These are phyloP conservation scores for Triticum monococcum DNA, from an alignment of 176 grass and related monocot species.

Conservation along the genomic window DNA sequence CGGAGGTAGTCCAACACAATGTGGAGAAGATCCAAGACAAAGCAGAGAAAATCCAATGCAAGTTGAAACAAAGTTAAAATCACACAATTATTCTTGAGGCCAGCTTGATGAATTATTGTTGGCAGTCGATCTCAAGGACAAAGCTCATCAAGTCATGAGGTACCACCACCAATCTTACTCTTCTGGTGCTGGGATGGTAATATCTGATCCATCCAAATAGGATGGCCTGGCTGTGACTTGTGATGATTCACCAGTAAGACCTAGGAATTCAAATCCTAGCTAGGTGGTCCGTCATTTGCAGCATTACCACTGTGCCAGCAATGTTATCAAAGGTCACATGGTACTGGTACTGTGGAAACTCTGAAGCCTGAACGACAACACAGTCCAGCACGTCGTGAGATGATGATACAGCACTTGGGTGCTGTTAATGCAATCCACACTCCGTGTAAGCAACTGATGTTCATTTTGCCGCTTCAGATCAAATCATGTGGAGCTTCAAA, in stretches of 20 bases:
- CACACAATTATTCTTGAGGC: conserved; percentile 17
- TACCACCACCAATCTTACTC: conserved; percentile 10
- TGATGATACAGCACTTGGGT: not conserved
- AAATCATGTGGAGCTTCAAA: conserved; percentile 34
- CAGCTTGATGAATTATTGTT: conserved; percentile 24
- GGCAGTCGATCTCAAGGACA: conserved; percentile 14
- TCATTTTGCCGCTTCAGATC: conserved; percentile 36
- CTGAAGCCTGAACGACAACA: conserved; percentile 3
- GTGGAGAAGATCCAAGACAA: conserved; percentile 15
- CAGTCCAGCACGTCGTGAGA: not conserved
- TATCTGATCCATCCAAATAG: conserved; percentile 19
- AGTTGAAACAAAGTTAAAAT: conserved; percentile 23
- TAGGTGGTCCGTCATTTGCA: not conserved
- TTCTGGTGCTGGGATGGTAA: not conserved
- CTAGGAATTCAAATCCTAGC: conserved; percentile 24
- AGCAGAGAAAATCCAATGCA: conserved; percentile 25
- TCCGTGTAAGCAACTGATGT: conserved; percentile 33
- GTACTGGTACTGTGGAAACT: not conserved
- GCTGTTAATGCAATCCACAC: not conserved
- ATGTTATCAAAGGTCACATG: conserved; percentile 10
- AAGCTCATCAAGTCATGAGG: not conserved
- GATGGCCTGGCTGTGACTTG: not conserved
- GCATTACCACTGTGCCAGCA: not conserved
- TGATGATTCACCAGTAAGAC: conserved; percentile 15
- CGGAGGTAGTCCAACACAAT: conserved; percentile 3